Evolutionary conservation across 2,329 filamentous ascomycete species (phyloP).

Genomic region (Chaetomiaceae sp.): DNA sequence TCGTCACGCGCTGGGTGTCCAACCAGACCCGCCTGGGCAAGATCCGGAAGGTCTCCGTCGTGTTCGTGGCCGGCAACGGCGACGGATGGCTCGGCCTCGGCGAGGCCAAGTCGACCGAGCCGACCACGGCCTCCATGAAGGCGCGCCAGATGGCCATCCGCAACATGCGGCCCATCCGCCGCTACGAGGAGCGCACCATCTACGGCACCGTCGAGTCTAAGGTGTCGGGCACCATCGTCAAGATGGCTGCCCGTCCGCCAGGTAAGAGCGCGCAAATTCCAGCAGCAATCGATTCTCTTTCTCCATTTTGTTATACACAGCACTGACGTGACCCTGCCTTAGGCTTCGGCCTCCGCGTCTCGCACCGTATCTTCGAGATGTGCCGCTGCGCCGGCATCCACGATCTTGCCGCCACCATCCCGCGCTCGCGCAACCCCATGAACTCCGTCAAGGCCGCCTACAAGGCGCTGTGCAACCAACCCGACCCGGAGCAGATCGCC

Average conservation of each 20-base stretch:
- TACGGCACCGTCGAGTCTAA: slow-evolving; percentile 80
- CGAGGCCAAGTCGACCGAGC: slow-evolving; percentile 79
- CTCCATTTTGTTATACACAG: not conserved
- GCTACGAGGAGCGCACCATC: slow-evolving; percentile 90
- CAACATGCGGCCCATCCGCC: slow-evolving; percentile 86
- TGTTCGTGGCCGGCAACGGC: slow-evolving; percentile 80
- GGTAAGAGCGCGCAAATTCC: slow-evolving; percentile 53
- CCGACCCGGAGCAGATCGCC: slow-evolving; percentile 83
- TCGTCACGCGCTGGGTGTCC: slow-evolving; percentile 68
- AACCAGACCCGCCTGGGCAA: slow-evolving; percentile 98
- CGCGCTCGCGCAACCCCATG: slow-evolving; percentile 89
- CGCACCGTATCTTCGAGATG: slow-evolving; percentile 91
- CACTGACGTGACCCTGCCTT: not conserved
- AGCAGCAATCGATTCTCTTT: slow-evolving; percentile 13
- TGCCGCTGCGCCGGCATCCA: slow-evolving; percentile 79
- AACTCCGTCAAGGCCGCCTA: slow-evolving; percentile 93
- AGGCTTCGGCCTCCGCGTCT: slow-evolving; percentile 93
- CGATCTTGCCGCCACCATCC: slow-evolving; percentile 77
- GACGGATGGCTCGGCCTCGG: slow-evolving; percentile 83
- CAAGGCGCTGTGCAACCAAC: slow-evolving; percentile 75
- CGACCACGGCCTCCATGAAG: slow-evolving; percentile 60
- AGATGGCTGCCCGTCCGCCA: slow-evolving; percentile 76
- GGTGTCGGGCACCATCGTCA: slow-evolving; percentile 78
- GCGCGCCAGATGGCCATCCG: slow-evolving; percentile 75
- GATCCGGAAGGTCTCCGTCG: slow-evolving; percentile 66